A percentile compares a stretch with the other conserved stretches of the same genome.
Conservation (phyloP, 768 basidiomycete species). For the Tephrocybe sp. region DNA sequence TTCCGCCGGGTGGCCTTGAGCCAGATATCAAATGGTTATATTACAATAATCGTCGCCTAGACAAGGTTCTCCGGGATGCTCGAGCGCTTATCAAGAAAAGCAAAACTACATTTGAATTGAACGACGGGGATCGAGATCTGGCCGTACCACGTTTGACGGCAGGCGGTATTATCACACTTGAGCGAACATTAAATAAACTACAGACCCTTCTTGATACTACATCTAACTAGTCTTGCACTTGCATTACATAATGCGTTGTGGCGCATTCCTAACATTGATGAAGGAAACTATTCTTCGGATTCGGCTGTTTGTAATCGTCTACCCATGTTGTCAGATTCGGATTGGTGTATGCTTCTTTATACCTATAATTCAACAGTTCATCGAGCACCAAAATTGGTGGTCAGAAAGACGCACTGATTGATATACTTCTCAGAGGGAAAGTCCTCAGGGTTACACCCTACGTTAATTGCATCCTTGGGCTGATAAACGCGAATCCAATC, state of each 20-base stretch:
- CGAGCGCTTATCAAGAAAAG: conserved; percentile 70
- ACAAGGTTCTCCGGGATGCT: conserved; percentile 67
- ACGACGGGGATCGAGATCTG: conserved; percentile 34
- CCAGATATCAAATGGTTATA: conserved; percentile 77
- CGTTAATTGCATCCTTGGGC: conserved; percentile 61
- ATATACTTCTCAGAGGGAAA: conserved; percentile 87
- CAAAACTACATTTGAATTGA: conserved; percentile 31
- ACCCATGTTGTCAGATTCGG: conserved; percentile 79
- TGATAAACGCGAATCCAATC: conserved; percentile 96
- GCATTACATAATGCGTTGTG: background rate
- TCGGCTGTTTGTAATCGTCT: conserved; percentile 60
- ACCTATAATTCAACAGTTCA: conserved; percentile 28
- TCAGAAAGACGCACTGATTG: conserved; percentile 45
- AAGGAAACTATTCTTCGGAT: conserved; percentile 67
- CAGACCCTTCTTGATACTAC: conserved; percentile 39
- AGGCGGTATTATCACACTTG: conserved; percentile 79
- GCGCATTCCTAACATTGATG: conserved; percentile 49
- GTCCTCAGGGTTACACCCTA: conserved; percentile 81
- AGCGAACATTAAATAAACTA: conserved; percentile 72
- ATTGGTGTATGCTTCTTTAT: conserved; percentile 77
- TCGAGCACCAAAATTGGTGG: background rate
- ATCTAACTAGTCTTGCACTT: background rate
- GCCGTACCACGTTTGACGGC: conserved; percentile 76
- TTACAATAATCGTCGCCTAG: conserved; percentile 58
- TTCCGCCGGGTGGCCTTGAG: conserved; percentile 71